Conservation (phyloP, 116 monocot species). For the Phalaenopsis hybrid region DNA sequence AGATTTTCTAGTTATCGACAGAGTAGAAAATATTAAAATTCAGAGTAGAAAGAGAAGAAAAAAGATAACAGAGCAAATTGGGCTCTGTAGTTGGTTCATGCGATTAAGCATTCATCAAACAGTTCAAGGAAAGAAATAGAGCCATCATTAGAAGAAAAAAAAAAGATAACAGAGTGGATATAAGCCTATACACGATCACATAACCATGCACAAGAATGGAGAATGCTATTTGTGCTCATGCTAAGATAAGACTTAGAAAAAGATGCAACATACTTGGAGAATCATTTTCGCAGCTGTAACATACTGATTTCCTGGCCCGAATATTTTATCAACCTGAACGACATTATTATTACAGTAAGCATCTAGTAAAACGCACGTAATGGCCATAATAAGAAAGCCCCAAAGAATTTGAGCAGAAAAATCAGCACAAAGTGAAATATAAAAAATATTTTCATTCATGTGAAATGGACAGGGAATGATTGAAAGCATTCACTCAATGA, state of each 20-base stretch:
- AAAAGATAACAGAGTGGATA: background rate
- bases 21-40: too few relatives aligned
- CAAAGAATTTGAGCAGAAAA: background rate
- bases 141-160: background rate
- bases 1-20: too few relatives aligned
- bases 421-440: background rate
- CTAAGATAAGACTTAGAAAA: background rate
- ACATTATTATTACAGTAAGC: background rate
- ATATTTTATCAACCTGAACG: slow-evolving; percentile 87
- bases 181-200: background rate
- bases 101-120: background rate
- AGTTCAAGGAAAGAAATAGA: background rate
- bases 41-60: too few relatives aligned
- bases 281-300: slow-evolving; percentile 99
- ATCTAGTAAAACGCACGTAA: background rate
- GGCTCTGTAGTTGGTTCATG: too few relatives aligned
- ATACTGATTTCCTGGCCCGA: slow-evolving; percentile 97
- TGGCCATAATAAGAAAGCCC: background rate
- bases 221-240: background rate
- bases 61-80: too few relatives aligned
- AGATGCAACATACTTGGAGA: slow-evolving; percentile 60
- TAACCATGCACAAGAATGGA: background rate
- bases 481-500: background rate
- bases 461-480: background rate
- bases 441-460: background rate